Percentiles rank a stretch among this genome's conserved stretches.
Conservation (phyloP, 495 filamentous ascomycete genomes). For the Penicillium lagena region DNA sequence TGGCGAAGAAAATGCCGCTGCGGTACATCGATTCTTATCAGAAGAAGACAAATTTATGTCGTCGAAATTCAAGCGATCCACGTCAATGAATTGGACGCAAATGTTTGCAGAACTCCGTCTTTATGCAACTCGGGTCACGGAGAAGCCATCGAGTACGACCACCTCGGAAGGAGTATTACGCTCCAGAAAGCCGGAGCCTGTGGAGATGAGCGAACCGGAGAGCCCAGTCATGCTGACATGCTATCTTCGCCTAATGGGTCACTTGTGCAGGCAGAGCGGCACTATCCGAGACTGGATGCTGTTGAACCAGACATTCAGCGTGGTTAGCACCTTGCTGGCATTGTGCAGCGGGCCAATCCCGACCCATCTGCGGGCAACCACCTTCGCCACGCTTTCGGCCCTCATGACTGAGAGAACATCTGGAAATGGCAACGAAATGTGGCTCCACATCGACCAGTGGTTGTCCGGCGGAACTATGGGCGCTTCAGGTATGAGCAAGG, state of each 20-base stretch:
- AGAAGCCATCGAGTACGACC: constrained; percentile 44
- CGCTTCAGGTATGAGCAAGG: constrained; percentile 24
- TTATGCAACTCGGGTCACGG: constrained; percentile 61
- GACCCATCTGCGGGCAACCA: constrained; percentile 66
- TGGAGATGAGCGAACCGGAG: constrained; percentile 70
- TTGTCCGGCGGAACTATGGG: constrained; percentile 49
- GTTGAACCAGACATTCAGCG: constrained; percentile 51
- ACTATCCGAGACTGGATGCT: constrained; percentile 64
- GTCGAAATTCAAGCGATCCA: constrained; percentile 68
- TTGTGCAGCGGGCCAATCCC: constrained; percentile 64
- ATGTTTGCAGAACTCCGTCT: constrained; percentile 85
- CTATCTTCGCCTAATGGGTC: constrained; percentile 79
- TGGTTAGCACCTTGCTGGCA: constrained; percentile 61
- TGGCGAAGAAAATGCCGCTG: constrained; percentile 68
- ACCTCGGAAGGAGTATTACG: constrained; percentile 51
- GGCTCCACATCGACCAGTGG: constrained; percentile 67
- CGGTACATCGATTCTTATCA: constrained; percentile 80
- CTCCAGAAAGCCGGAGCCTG: constrained; percentile 58
- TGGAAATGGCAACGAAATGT: constrained; percentile 56
- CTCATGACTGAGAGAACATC: constrained; percentile 60
- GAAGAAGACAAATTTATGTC: constrained; percentile 73
- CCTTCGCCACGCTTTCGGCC: constrained; percentile 62
- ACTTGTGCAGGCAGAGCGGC: constrained; percentile 63
- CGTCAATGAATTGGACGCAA: constrained; percentile 81
- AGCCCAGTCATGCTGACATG: constrained; percentile 87